Evolutionary conservation across 768 basidiomycete species (phyloP), one percentile per base, ranked within the genome.

Genomic region (Flagelloscypha sp.): DNA sequence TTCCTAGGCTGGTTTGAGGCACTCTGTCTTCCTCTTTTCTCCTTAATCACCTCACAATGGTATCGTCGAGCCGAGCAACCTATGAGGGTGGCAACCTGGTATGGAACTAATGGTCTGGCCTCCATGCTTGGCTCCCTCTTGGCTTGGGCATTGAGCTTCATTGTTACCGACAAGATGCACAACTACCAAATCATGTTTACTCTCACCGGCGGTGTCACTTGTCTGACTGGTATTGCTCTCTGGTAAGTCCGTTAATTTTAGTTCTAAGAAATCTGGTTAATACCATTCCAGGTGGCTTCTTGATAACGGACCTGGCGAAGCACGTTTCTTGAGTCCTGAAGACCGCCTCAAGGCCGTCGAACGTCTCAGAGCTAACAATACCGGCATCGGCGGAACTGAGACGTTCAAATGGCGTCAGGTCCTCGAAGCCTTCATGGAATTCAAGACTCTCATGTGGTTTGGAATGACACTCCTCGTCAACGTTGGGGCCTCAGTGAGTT

Each of bases 341-440:
- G 46, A 47, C n/a, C 44, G 44, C 21, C 29, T 44, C 35, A 10
- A 43, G 6, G 46, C 28, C 21, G 37, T 47, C 17, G 42, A 47
- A 36, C 46, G 46, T 17, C 46, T 47, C 1, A 42, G 46, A 5
- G 46, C 46, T 10, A 47, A 47, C 36, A 44, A 47, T 27, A 47
- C 43, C 13, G 46, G 46, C 7, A 47, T 43, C 5, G 25, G 25
- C 9, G 43, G 42, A 35, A 47, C 42, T 24, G 61, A 62, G 44
- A 46, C 38, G 1, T 61, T 55, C 54, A 47, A 44, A 21, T 42
- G 43, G 37, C 28, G 16, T 18, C 43, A 47, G 22, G 46, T 29
- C 2, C 40, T 39, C 24, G 46, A 47, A 32, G 43, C 38, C 17
- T 4, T 44, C 18, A 30, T 44, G 5, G 46, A 47, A 19, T 37